Evolutionary conservation across 208 protist species (phyloP).

Genomic region (Leishmania braziliensis): DNA sequence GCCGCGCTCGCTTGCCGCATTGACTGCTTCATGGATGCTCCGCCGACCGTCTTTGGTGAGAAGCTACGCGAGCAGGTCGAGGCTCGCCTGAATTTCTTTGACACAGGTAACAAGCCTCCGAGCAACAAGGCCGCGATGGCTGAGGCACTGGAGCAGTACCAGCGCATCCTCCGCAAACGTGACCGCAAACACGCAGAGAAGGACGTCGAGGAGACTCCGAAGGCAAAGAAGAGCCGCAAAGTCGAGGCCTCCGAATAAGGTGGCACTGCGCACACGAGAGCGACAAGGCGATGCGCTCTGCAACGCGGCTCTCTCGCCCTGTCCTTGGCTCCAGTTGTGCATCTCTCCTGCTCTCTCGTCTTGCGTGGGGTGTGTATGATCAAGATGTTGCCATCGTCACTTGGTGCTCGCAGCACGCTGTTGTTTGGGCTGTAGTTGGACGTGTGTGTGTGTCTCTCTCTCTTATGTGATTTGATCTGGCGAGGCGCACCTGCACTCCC

Average conservation of each 20-base stretch:
- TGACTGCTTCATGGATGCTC: slow-evolving; percentile 95
- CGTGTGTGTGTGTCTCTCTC: neutral
- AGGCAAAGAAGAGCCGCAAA: slow-evolving; percentile 66
- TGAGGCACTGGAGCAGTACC: slow-evolving; percentile 93
- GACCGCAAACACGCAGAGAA: slow-evolving; percentile 44
- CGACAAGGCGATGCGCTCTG: neutral
- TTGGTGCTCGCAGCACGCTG: neutral
- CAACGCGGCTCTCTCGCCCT: neutral
- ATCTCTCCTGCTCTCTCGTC: neutral
- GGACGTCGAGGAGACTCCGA: slow-evolving; percentile 32
- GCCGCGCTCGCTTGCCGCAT: slow-evolving; percentile 97
- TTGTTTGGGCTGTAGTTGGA: neutral
- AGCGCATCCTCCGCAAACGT: slow-evolving; percentile 73
- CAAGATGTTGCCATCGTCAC: neutral
- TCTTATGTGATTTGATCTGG: neutral
- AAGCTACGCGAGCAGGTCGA: slow-evolving; percentile 98
- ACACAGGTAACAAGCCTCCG: slow-evolving; percentile 94
- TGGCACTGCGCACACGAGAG: neutral
- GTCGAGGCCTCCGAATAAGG: slow-evolving; percentile 62
- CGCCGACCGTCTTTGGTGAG: slow-evolving; percentile 94
- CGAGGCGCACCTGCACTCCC: neutral
- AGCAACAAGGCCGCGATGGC: slow-evolving; percentile 97
- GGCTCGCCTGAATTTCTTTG: slow-evolving; percentile 98
- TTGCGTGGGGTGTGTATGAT: neutral
- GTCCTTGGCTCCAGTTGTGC: neutral